phyloP scores from a whole-genome alignment of 768 basidiomycete species.

The Tricholoma hemisulphureum region DNA sequence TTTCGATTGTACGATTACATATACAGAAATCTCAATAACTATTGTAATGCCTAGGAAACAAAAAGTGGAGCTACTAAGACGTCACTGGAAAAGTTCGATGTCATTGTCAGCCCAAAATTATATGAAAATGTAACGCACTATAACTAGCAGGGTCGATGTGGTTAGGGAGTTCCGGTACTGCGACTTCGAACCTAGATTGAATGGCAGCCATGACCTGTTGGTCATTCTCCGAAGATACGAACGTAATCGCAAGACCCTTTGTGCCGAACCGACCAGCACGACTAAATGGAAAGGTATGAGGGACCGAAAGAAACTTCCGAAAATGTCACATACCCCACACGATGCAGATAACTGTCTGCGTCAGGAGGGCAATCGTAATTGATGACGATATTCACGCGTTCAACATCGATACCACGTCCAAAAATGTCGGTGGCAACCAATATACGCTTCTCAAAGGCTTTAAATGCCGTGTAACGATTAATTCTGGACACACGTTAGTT shows the following conservation, averaged over 20 bases:
- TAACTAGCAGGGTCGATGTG: slow-evolving; percentile 93
- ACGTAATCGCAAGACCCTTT: slow-evolving; percentile 97
- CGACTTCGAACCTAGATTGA: slow-evolving; percentile 96
- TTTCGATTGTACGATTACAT: slow-evolving; percentile 6
- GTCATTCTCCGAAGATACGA: slow-evolving; percentile 89
- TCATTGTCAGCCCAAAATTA: not conserved
- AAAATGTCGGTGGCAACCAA: slow-evolving; percentile 99
- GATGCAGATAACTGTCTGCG: slow-evolving; percentile 97
- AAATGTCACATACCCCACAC: slow-evolving; percentile 72
- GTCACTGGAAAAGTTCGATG: slow-evolving; percentile 19
- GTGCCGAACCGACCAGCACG: slow-evolving; percentile 99
- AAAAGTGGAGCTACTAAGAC: slow-evolving; percentile 17
- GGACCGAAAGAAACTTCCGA: not conserved
- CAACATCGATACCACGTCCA: slow-evolving; percentile 98
- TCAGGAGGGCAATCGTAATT: slow-evolving; percentile 98
- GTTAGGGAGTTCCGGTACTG: slow-evolving; percentile 91
- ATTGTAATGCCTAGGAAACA: slow-evolving; percentile 3
- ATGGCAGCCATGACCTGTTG: slow-evolving; percentile 93
- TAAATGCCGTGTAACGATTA: slow-evolving; percentile 94
- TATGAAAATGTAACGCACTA: slow-evolving; percentile 58
- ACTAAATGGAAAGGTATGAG: slow-evolving; percentile 34
- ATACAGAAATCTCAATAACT: not conserved
- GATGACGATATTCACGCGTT: slow-evolving; percentile 98
- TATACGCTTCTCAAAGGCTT: slow-evolving; percentile 99
- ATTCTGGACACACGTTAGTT: slow-evolving; percentile 52